Base-by-base conservation (phyloP, 805 yeast genomes). In the Pichia heedii region DNA sequence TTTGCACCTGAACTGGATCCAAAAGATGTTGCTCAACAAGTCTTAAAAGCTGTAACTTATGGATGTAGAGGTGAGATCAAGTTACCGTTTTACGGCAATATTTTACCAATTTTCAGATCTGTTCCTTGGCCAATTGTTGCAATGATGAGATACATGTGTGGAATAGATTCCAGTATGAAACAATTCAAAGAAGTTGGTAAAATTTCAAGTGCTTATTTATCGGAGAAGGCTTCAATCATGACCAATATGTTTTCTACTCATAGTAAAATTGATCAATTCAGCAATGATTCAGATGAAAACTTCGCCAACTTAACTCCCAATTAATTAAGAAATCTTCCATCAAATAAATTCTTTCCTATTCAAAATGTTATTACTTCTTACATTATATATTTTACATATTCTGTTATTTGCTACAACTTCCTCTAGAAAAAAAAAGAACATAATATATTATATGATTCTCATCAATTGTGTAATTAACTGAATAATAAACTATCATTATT, bases 1-100 rank as follows among this genome's bases (percentile, higher is more conserved):
- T 58, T 89, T 8, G 97, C 97, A 0, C 97, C 97, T 0, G 84
- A 83, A 47, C 66, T 89, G 32, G 81, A 81, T 16, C 88, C 93
- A 0, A 55, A 54, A 9, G 69, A 69, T 47, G 81, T 88, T 15
- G 95, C 96, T 0, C 54, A 54, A 2, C 65, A 66, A 33, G 71
- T 89, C 3, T 65, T 80, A 16, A 55, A 60, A 4, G 76, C 85
- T 0, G 63, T 86, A 27, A 73, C 70, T 39, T 55, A 70, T 39
- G 93, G 93, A 6, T 65, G 71, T 45, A 59, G 81, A 33, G 87
- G 89, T 3, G 84, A 80, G 43, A 71, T 89, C 37, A 80, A 73
- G 49, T 52, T 78, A 26, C 97, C 97, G 0, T 66, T 81, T 36
- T 90, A 89, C 60, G 88, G 86, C 2, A 76, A 80, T 50, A 63